Base-by-base conservation (phyloP, 1,139 yeast genomes). In the Protomyces gravidus region DNA sequence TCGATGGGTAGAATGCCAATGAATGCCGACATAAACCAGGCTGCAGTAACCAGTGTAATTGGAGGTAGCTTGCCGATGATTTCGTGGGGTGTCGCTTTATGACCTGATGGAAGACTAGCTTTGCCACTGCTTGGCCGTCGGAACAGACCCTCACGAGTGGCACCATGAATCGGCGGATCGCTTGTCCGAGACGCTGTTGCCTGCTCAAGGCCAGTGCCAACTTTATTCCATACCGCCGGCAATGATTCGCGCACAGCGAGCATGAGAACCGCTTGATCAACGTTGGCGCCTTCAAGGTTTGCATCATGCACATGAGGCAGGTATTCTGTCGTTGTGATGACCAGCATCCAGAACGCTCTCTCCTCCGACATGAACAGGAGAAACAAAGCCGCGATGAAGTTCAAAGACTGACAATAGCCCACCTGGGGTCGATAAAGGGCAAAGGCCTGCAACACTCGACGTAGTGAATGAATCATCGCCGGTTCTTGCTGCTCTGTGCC, bases 11-110 rank as follows among this genome's bases (percentile, higher is more conserved):
- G 73, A 1, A 84, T 81, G 0, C 96, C 96, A 45, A 90, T 89
- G 73, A 86, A 92, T 5, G 89, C 80, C 64, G 96, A 86, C 98
- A 92, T 92, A 70, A 92, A 92, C 98, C 98, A 92, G 52, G 96
- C 85, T 0, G 97, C 90, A 0, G 97, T 90, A 65, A 95, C 95
- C 47, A 92, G 77, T 0, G 97, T 87, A 3, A 92, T 82, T 0
- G 97, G 96, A 0, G 98, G 98, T 55, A 89, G 73, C 65, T 86
- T 83, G 21, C 82, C 76, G 55, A 90, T 76, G 59, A 86, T 85
- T 68, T 85, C 89, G 64, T 82, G 84, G 19, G 60, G 53, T 13
- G 48, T 45, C 11, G 63, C 57, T 25, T 42, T 36, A 4, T 15
- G 5, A 23, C 42, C 9, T 19, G 21, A 4, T 36, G 42, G 23